Percentiles rank a stretch among this genome's conserved stretches.
Evolutionary conservation across 345 rosid genomes (phyloP).

Genomic region (Reutealis trisperma): DNA sequence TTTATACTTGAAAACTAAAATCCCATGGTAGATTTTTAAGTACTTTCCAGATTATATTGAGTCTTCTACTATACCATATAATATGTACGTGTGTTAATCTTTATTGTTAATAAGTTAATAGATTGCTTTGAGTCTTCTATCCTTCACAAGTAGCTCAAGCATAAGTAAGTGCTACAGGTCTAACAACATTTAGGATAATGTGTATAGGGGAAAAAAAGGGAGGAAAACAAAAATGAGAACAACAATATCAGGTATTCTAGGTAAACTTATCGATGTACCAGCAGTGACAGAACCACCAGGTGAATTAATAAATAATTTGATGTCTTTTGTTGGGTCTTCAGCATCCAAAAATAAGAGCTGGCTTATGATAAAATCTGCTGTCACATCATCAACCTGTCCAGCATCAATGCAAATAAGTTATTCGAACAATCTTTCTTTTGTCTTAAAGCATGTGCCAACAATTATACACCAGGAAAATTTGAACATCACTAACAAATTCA

Average conservation of each 20-base stretch:
- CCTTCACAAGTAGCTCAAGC: neutral
- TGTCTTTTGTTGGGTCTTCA: slow-evolving; percentile 76
- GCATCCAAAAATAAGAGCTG: slow-evolving; percentile 90
- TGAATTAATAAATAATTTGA: slow-evolving; percentile 77
- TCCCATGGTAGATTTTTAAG: neutral
- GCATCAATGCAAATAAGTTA: slow-evolving; percentile 16
- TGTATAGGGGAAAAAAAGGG: neutral
- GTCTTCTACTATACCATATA: neutral
- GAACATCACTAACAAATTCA: neutral
- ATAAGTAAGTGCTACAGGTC: neutral
- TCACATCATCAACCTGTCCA: slow-evolving; percentile 75
- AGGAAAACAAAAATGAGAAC: neutral
- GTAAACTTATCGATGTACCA: slow-evolving; percentile 43
- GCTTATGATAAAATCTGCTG: slow-evolving; percentile 85
- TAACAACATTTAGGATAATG: neutral
- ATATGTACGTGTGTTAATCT: neutral
- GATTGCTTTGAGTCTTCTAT: neutral
- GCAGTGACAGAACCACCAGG: slow-evolving; percentile 95
- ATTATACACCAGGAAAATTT: neutral
- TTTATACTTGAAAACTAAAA: neutral
- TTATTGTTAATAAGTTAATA: neutral
- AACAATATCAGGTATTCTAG: neutral
- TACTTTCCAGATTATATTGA: neutral
- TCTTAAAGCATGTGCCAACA: too few species aligned
- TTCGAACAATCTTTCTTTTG: neutral